phyloP scores from a whole-genome alignment of 257 asterid genomes.

The Primulina eburnea region DNA sequence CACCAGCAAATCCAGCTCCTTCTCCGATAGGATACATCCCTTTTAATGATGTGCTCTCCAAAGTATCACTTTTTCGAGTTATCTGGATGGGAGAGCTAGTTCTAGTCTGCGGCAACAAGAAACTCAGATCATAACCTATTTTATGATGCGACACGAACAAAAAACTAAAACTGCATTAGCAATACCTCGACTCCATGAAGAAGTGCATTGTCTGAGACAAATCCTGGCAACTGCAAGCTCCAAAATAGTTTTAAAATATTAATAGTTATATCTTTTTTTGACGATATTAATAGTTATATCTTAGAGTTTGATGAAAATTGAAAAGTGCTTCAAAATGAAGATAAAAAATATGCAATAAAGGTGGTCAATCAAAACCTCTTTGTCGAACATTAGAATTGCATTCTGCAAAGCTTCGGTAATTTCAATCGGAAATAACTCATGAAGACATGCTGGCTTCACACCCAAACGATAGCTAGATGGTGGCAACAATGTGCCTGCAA shows the following conservation, averaged over 20 bases:
- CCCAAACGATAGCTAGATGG: constrained; percentile 92
- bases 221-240: constrained; percentile 72
- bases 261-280: background rate
- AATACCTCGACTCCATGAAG: constrained; percentile 96
- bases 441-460: constrained; percentile 78
- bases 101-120: constrained; percentile 54
- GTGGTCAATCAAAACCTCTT: constrained; percentile 50
- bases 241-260: constrained; percentile 14
- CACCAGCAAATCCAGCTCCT: constrained; percentile 97
- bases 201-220: constrained; percentile 63
- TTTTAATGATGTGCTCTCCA: constrained; percentile 70
- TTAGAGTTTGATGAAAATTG: background rate
- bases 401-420: constrained; percentile 72
- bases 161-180: background rate
- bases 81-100: constrained; percentile 92
- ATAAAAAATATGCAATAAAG: constrained; percentile 5
- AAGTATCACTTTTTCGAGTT: constrained; percentile 54
- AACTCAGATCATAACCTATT: background rate
- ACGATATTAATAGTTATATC: background rate
- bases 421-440: constrained; percentile 63
- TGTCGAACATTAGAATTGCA: constrained; percentile 63
- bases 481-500: constrained; percentile 63
- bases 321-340: background rate
- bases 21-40: constrained; percentile 95
- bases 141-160: background rate